Evolutionary conservation across 768 basidiomycete genomes (phyloP), one percentile per base, ranked within the genome.

Genomic region (Rhizopogon vinicolor): DNA sequence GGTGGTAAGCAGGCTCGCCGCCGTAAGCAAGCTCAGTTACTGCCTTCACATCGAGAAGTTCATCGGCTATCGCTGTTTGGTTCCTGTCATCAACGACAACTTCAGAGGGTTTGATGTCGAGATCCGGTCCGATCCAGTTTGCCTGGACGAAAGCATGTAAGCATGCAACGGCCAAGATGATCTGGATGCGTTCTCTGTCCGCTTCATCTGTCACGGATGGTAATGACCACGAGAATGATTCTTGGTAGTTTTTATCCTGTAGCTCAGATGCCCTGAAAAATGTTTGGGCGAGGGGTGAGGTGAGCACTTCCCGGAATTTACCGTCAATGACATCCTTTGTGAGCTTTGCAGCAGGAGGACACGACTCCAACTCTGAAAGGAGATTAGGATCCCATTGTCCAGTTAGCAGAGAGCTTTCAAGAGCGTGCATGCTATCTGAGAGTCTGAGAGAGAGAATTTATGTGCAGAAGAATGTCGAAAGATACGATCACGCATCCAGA

Each of bases 1-100:
- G 89, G 68, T 98, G 97, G 72, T 98, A 99, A 0, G 91, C 93
- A 8, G 97, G 97, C 72, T 98, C 97, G 3, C 97, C 97, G 4
- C 84, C 83, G 58, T 81, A 83, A 0, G 94, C 86, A 42, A 99
- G 81, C 58, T 89, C 84, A 5, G 85, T 74, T 55, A 93, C 75
- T 22, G 94, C 83, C 45, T 82, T 82, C 29, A 73, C 70, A 62
- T 93, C 80, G 41, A 98, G 71, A 3, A 68, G 53, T 19, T 83
- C 77, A 39, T 84, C 78, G 39, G 75, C 73, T 29, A 72, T 37
- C 16, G 53, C n/a, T 3, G 58, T 25, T n/a, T 62, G 44, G 33
- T 67, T 59, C 29, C 62, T 60, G 41, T 74, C 63, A 25, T 81
- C 74, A 55, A 68, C 44, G 62, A 78, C 64, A 45, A 77, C 51